Evolutionary conservation across 306 rosid species (phyloP), one percentile per base, ranked within the genome.

Genomic region (Medicago lupulina): DNA sequence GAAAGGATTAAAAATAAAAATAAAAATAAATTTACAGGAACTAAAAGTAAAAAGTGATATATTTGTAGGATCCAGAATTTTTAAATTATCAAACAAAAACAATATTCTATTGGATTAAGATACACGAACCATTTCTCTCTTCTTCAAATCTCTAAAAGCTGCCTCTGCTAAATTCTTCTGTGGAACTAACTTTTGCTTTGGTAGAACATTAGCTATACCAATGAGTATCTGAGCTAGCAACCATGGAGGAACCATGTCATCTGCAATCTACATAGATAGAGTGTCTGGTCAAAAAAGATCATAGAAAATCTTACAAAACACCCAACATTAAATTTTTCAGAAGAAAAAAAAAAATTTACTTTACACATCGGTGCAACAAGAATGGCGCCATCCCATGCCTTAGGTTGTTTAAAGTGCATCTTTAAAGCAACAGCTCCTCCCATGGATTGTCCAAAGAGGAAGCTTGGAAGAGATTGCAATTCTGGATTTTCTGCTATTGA

Each of bases 361-460:
- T 92, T 95, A 85, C 99, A 95, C 99, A 95, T 95, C 4, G 99
- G 99, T 60, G 97, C 99, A 55, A 88, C 96, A 76, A 95, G 93
- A 83, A 92, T 4, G 44, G 99, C 99, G 11, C 99, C 99, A 47
- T 75, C 85, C 99, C 99, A 92, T 6, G 82, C 89, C 55, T 53
- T 86, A 58, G 96, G 93, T 67, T 92, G 97, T 81, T 95, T 95
- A 66, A 89, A 83, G 85, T 95, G 97, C 51, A 85, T 79, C 87
- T 90, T 90, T 75, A 95, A 81, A 54, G 90, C 91, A 75, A 95
- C 93, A 57, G 99, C 99, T 83, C 97, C 99, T 64, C 97, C 99
- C 96, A 95, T 18, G 10, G 99, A 95, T 86, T 92, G 89, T 73
- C 99, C 99, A 67, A 95, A 89, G 70, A 92, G 89, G 80, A 92